Percentiles rank a stretch among this genome's conserved stretches.
Conservation (phyloP, 2,329 filamentous ascomycete genomes). For the Colletotrichum truncatum region DNA sequence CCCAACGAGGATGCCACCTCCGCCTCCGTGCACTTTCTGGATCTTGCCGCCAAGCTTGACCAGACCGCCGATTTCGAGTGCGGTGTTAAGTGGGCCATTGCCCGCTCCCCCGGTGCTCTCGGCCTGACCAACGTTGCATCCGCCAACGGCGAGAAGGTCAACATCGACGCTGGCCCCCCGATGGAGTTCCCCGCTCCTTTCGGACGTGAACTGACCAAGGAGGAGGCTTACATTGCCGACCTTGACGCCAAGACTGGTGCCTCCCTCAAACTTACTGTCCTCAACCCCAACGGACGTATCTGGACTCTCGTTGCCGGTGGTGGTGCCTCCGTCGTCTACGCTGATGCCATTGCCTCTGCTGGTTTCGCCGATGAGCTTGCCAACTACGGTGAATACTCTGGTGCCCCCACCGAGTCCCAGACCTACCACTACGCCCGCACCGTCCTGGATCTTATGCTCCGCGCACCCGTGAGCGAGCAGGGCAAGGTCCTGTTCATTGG, state of each 20-base stretch:
- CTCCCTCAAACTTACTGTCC: slow-evolving; percentile 96
- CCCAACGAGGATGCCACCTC: slow-evolving; percentile 93
- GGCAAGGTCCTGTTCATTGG: slow-evolving; percentile 99
- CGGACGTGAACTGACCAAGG: slow-evolving; percentile 97
- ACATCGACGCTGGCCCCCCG: slow-evolving; percentile 93
- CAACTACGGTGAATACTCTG: slow-evolving; percentile 99
- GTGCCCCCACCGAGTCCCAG: slow-evolving; percentile 97
- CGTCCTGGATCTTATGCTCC: slow-evolving; percentile 96
- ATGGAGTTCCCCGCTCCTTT: slow-evolving; percentile 99
- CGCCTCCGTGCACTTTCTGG: slow-evolving; percentile 95
- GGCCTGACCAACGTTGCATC: slow-evolving; percentile 77
- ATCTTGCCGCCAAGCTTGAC: slow-evolving; percentile 97
- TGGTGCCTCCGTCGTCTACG: slow-evolving; percentile 99
- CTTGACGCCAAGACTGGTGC: slow-evolving; percentile 99
- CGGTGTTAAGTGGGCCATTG: slow-evolving; percentile 98
- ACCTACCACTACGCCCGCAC: slow-evolving; percentile 99
- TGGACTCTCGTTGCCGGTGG: slow-evolving; percentile 99
- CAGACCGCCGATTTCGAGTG: slow-evolving; percentile 99
- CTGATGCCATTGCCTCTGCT: slow-evolving; percentile 95
- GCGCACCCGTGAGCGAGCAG: slow-evolving; percentile 82
- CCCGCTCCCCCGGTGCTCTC: slow-evolving; percentile 87
- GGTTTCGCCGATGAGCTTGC: slow-evolving; percentile 96
- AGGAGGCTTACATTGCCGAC: slow-evolving; percentile 98
- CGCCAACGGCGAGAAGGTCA: slow-evolving; percentile 78
- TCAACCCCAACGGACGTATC: slow-evolving; percentile 90